Conservation (phyloP, 305 asterid genomes). For the Solanum hybrid region DNA sequence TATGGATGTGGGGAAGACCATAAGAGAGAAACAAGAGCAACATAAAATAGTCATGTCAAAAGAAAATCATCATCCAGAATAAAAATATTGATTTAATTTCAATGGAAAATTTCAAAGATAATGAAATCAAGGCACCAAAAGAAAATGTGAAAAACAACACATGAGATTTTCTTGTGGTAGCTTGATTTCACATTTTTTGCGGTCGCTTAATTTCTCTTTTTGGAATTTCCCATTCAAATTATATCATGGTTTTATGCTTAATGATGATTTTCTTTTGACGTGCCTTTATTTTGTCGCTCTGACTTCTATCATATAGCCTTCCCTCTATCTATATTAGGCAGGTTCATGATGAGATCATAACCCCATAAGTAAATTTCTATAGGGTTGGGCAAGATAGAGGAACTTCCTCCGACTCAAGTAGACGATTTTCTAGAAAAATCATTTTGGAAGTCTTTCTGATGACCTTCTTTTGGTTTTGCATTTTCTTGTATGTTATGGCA, state of each 20-base stretch:
- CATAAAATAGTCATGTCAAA: conserved; percentile 9
- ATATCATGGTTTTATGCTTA: too few species aligned
- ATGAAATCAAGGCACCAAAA: not conserved
- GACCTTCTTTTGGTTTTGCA: not conserved
- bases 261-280: not conserved
- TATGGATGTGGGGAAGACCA: not conserved
- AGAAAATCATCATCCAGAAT: not conserved
- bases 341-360: not conserved
- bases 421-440: not conserved
- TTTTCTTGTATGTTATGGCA: not conserved
- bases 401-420: not conserved
- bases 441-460: not conserved
- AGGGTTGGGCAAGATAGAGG: not conserved
- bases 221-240: not conserved
- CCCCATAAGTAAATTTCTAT: not conserved
- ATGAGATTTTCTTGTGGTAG: conserved; percentile 12
- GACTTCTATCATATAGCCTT: not conserved
- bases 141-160: conserved; percentile 21
- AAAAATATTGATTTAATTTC: not conserved
- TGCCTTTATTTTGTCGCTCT: not conserved
- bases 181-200: not conserved
- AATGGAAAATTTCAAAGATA: not conserved
- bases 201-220: not conserved
- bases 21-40: not conserved
- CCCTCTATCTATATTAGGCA: not conserved